A percentile compares a stretch with the other conserved stretches of the same genome.
Evolutionary conservation across 441 rosid genomes (phyloP).

Genomic region (Corymbia calophylla): DNA sequence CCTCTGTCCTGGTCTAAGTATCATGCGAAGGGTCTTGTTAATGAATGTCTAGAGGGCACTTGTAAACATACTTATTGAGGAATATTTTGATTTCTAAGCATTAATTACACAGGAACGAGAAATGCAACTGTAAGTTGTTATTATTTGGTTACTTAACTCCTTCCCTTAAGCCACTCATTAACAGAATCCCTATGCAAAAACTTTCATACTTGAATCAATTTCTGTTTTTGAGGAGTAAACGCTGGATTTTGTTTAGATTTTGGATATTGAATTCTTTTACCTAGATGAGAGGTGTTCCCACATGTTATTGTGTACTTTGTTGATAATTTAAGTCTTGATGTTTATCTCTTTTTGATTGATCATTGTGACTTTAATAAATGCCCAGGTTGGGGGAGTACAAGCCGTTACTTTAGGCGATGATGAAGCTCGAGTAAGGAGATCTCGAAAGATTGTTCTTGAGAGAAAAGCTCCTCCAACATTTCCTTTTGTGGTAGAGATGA

Average conservation of each 20-base stretch:
- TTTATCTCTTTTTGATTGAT: background rate
- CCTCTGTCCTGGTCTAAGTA: background rate
- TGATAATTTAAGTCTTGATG: background rate
- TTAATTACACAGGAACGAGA: background rate
- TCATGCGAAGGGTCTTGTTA: background rate
- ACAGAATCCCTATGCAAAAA: background rate
- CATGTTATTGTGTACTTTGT: background rate
- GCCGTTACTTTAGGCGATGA: slow-evolving; percentile 59
- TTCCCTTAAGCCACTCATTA: background rate
- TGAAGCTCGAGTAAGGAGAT: slow-evolving; percentile 51
- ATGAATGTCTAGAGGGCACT: background rate
- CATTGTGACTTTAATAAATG: background rate
- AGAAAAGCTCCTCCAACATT: slow-evolving; percentile 61
- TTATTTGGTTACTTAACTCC: background rate
- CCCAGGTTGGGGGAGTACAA: slow-evolving; percentile 58
- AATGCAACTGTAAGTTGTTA: background rate
- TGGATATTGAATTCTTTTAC: background rate
- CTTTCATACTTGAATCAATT: background rate
- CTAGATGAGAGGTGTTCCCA: background rate
- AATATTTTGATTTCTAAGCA: background rate
- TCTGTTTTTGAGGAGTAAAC: background rate
- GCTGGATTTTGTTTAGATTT: background rate
- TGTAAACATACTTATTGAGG: background rate
- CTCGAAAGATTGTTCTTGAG: slow-evolving; percentile 53
- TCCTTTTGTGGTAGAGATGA: slow-evolving; percentile 63